These are phyloP conservation scores for Cyclospora cayetanensis DNA, from an alignment of 169 alveolate species.

Conservation along the genomic window DNA sequence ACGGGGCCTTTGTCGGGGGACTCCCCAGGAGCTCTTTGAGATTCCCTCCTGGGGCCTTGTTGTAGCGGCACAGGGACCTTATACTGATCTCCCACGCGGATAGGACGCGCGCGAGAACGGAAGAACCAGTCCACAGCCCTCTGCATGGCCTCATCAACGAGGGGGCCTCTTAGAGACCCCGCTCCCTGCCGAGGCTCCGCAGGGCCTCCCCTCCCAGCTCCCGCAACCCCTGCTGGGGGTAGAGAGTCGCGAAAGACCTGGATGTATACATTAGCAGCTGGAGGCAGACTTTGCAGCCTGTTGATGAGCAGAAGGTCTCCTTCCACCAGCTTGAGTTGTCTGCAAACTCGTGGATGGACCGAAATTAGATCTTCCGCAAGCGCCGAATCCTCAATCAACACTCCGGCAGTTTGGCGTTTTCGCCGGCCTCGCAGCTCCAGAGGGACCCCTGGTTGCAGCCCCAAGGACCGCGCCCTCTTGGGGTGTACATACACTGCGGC, in stretches of 20 bases:
- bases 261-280: conserved; percentile 95
- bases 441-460: conserved; percentile 96
- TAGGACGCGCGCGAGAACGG: conserved; percentile 97
- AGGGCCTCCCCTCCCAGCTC: not conserved
- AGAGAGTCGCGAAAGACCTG: conserved; percentile 96
- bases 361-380: conserved; percentile 94
- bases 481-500: conserved; percentile 95
- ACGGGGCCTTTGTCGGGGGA: not conserved
- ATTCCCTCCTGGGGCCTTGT: not conserved
- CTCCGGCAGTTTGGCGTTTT: conserved; percentile 95
- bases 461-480: conserved; percentile 89
- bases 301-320: conserved; percentile 87
- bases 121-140: conserved; percentile 95
- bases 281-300: conserved; percentile 94
- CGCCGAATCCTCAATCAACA: conserved; percentile 94
- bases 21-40: not conserved
- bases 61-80: conserved; percentile 76
- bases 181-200: not conserved
- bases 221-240: conserved; percentile 94
- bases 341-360: conserved; percentile 94
- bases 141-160: not conserved
- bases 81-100: conserved; percentile 96
- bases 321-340: conserved; percentile 93
- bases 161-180: not conserved
- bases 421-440: conserved; percentile 96